Evolutionary conservation across 495 filamentous ascomycete genomes (phyloP), one percentile per base, ranked within the genome.

Genomic region (Geoglossum glabrum): DNA sequence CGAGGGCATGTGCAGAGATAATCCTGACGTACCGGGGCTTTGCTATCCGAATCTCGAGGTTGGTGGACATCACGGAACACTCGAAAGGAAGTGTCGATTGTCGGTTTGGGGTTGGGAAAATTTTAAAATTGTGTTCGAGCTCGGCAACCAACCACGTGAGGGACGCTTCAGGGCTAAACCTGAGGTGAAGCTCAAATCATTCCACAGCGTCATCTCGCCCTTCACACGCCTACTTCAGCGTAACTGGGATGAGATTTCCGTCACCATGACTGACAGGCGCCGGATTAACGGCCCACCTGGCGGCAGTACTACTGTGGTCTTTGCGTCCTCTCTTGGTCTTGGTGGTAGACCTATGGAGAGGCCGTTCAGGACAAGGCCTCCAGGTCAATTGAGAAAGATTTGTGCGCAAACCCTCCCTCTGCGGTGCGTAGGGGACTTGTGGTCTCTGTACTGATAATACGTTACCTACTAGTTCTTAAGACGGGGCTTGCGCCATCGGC

Each of bases 401-500:
- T 94, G 89, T 92, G 78, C 68, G 84, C 72, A 55, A 19, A 38
- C 19, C 40, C n/a, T 45, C 40, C 40, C 17, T 13, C 19, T 45
- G 10, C n/a, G 10, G 5, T 40, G 36, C 15, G 3, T 40, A 9
- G 6, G 3, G 36, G 13, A 15, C 36, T 17, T 40, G 13, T 17
- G 36, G 36, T 9, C 17, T 8, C 17, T 21, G n/a, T 45, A 45
- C 23, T 45, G n/a, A 45, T 19, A 21, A 28, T 13, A 52, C 17
- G 11, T 19, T 31, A 8, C 15, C 28, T 15, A 30, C 25, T 56
- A 97, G 90, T 88, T 62, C 73, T 98, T 31, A 87, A 92, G 70
- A 97, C 92, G 11, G 86, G 86, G 49, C 77, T 97, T 25, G 88
- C 88, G 3, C 92, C 93, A 11, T 93, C 92, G 1, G 92, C 93